A percentile compares a stretch with the other conserved stretches of the same genome.
These are phyloP conservation scores for Noccaea caerulescens DNA, from an alignment of 345 rosid species.

Conservation along the genomic window DNA sequence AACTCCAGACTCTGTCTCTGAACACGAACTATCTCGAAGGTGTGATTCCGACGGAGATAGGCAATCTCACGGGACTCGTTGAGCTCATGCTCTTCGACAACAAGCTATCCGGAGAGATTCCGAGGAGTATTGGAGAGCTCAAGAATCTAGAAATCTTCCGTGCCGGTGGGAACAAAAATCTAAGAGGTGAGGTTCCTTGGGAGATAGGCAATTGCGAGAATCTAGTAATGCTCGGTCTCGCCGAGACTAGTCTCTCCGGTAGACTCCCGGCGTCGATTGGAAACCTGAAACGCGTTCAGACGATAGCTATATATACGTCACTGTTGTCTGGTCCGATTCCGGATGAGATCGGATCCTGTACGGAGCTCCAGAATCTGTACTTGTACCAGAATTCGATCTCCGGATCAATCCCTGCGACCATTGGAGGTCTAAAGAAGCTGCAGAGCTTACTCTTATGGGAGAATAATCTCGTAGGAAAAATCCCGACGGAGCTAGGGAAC, in stretches of 20 bases:
- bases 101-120: constrained; percentile 67
- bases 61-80: constrained; percentile 59
- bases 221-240: constrained; percentile 68
- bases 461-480: constrained; percentile 66
- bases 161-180: constrained; percentile 86
- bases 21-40: constrained; percentile 72
- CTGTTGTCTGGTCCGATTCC: constrained; percentile 80
- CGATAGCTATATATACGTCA: constrained; percentile 76
- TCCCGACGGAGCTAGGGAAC: constrained; percentile 75
- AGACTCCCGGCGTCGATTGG: constrained; percentile 79
- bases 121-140: constrained; percentile 61
- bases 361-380: constrained; percentile 71
- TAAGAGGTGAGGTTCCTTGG: constrained; percentile 67
- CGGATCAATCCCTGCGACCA: constrained; percentile 64
- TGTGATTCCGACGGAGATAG: constrained; percentile 60
- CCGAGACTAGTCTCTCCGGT: constrained; percentile 87
- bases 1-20: constrained; percentile 60
- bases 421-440: constrained; percentile 63
- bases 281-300: constrained; percentile 63
- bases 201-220: constrained; percentile 76
- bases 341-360: constrained; percentile 71
- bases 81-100: constrained; percentile 68
- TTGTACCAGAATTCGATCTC: constrained; percentile 77
- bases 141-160: constrained; percentile 62
- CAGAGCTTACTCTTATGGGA: constrained; percentile 72